Base-by-base conservation (phyloP, 2,329 filamentous ascomycete species). In the Chaetomium olivaceum region DNA sequence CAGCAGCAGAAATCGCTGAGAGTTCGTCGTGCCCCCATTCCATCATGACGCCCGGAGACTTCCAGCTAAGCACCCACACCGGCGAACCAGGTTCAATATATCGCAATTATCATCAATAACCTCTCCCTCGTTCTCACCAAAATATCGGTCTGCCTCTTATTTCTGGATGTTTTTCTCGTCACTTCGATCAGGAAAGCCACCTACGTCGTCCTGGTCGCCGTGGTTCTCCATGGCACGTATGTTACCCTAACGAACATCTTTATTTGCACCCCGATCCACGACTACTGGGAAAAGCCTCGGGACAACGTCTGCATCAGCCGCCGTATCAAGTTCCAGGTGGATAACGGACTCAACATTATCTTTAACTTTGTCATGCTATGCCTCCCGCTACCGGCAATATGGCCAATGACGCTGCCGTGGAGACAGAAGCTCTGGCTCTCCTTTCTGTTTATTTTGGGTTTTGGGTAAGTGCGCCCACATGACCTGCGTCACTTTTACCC, bases 131-230 rank as follows among this genome's bases (percentile, higher is more conserved):
- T 57, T n/a, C 27, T 65, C 19, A 62, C 66, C 51, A 70, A 70
- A 33, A 21, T 67, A 12, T 70, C 68, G 9, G 58, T 70, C 16
- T 55, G 67, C 14, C 50, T 67, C 4, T 48, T 70, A 1, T 67
- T 65, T 51, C 61, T 68, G 33, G 64, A 70, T 60, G 50, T 70
- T 50, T 68, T 70, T n/a, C 58, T 61, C 54, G 7, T 64, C 21
- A 66, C 57, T 39, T 50, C 11, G n/a, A 14, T 66, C 12, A 60
- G 68, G 5, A 48, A 31, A 7, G 55, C 57, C 27, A 62, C 62
- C 14, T 62, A 56, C 36, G 27, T 58, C n/a, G 50, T 65, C 25
- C 48, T 65, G 23, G 50, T 16, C 57, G 6, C 57, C 19, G 64
- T 64, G 11, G 31, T 48, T 7, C 4, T 62, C 7, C 54, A 58